Conservation (phyloP, 106 monocot species). For the Allium sativum region DNA sequence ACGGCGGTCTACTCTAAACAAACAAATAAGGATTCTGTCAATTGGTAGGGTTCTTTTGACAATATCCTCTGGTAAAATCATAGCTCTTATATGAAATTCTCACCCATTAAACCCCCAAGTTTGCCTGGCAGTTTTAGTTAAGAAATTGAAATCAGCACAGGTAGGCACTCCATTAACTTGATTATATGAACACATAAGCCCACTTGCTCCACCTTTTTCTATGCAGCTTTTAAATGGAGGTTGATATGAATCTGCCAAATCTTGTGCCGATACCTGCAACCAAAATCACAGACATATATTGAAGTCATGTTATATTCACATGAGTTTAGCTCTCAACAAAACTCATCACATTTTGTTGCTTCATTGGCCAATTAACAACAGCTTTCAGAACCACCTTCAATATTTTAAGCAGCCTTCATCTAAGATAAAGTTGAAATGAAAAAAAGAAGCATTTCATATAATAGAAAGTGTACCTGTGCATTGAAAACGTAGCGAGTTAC, state of each 20-base stretch:
- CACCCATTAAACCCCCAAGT: slow-evolving; percentile 87
- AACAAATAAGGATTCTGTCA: too few species aligned
- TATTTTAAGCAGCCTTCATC: too few species aligned
- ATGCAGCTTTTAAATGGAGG: slow-evolving; percentile 90
- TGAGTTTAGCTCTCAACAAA: too few species aligned
- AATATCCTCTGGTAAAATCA: too few species aligned
- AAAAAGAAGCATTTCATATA: too few species aligned
- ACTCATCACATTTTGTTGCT: too few species aligned
- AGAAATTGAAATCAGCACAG: slow-evolving; percentile 69
- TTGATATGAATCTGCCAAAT: slow-evolving; percentile 12
- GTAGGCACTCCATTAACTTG: slow-evolving; percentile 80
- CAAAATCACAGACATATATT: neutral
- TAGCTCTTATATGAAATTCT: neutral
- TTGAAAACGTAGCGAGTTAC: slow-evolving; percentile 71
- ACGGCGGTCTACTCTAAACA: too few species aligned
- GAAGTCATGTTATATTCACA: too few species aligned
- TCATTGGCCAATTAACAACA: too few species aligned
- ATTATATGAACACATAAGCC: slow-evolving; percentile 96
- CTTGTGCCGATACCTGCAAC: neutral
- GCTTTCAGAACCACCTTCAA: neutral
- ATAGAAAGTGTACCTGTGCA: slow-evolving; percentile 34
- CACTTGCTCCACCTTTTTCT: slow-evolving; percentile 54
- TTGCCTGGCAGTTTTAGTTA: slow-evolving; percentile 54
- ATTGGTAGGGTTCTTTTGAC: too few species aligned
- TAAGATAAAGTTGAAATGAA: too few species aligned